Evolutionary conservation across 2,329 filamentous ascomycete species (phyloP).

Genomic region (Blastomyces parvus): DNA sequence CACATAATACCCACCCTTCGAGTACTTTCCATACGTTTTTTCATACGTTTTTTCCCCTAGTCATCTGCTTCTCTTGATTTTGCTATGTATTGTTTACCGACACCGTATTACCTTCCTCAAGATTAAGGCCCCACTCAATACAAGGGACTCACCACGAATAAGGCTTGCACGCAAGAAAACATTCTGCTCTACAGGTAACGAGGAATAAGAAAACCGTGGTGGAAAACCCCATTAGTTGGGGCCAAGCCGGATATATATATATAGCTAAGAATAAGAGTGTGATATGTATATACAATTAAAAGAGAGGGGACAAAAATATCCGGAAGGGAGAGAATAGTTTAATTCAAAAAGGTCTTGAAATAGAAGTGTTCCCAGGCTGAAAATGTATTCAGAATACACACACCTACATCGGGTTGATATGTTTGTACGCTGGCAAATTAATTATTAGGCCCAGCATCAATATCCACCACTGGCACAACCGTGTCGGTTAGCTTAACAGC

Average conservation of each 20-base stretch:
- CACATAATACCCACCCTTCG: background rate
- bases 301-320: background rate
- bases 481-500: constrained; percentile 29
- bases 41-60: background rate
- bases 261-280: constrained; percentile 1
- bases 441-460: constrained; percentile 10
- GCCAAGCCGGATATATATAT: background rate
- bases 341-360: background rate
- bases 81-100: background rate
- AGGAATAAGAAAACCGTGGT: background rate
- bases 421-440: background rate
- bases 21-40: background rate
- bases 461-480: constrained; percentile 24
- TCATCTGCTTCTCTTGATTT: no score
- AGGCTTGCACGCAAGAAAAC: background rate
- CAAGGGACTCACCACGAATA: background rate
- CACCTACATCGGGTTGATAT: background rate
- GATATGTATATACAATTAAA: constrained; percentile 1
- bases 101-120: background rate
- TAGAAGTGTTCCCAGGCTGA: background rate
- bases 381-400: background rate
- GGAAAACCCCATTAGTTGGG: background rate
- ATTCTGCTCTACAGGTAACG: background rate
- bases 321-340: background rate
- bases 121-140: background rate